Evolutionary conservation across 257 asterid genomes (phyloP), one percentile per base, ranked within the genome.

Genomic region (Petrea volubilis): DNA sequence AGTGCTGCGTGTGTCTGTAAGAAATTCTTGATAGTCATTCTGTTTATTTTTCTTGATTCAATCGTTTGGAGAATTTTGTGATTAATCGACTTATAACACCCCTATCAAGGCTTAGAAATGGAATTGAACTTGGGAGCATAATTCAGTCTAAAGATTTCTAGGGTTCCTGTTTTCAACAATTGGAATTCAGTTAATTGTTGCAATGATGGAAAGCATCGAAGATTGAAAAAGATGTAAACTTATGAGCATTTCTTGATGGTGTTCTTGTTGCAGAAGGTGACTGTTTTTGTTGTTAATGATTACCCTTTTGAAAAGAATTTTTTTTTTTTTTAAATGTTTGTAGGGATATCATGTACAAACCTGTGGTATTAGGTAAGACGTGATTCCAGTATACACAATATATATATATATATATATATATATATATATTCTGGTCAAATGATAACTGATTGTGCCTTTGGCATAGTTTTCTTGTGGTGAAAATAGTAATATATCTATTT

Each of bases 341-440:
- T 86, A 89, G 96, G 80, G 96, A 89, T 61, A 78, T 84, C 73
- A 49, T 84, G 82, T 83, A 86, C 81, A 89, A 89, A 71, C 96
- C 93, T 34, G 93, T 89, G 80, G 91, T 80, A 56, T 56, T 89
- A 72, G 88, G 96, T 89, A 75, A 58, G 68, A 49, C 20, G 53
- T 38, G 25, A 67, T 70, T 55, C 14, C 50, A 15, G 23, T 15
- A 20, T 59, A n/a, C 52, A n/a, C 31, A 11, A 24, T 4, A 10
- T 55, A 21, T 24, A 5, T 20, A n/a, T 21, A 28, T 18, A 44
- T n/a, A 24, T 4, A 10, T 55, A 44, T n/a, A 24, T 4, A 10
- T 55, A 21, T 24, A 5, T 20, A n/a, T 21, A 28, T 18, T 21
- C 60, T 12, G 47, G 60, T 3, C 17, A 64, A 25, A 43, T 44